Conservation (phyloP, 352 stramenopile genomes). For the Blastocystis sp. region DNA sequence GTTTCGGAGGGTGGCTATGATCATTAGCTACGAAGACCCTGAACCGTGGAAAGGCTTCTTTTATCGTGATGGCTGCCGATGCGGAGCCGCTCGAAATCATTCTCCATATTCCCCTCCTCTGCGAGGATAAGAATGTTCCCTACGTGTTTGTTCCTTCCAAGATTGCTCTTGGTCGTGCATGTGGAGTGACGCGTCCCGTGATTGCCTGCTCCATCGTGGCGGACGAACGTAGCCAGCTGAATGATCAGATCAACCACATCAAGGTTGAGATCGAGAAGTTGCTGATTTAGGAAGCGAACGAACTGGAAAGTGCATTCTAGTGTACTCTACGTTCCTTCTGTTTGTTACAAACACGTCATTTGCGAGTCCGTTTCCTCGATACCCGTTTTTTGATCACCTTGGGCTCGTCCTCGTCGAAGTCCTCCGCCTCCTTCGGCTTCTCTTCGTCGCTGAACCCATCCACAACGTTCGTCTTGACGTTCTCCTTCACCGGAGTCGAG, state of each 20-base stretch:
- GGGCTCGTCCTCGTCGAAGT: not conserved
- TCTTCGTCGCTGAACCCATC: not conserved
- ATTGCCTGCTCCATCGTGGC: constrained; percentile 95
- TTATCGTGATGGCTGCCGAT: constrained; percentile 99
- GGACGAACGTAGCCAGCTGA: constrained; percentile 96
- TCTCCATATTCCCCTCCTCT: constrained; percentile 93
- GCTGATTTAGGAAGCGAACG: constrained; percentile 98
- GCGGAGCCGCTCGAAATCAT: constrained; percentile 98
- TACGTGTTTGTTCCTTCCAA: constrained; percentile 92
- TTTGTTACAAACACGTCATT: constrained; percentile 38
- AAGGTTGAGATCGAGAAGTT: constrained; percentile 99
- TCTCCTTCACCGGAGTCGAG: not conserved
- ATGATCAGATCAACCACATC: constrained; percentile 93
- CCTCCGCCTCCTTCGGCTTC: not conserved
- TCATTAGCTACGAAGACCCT: constrained; percentile 90
- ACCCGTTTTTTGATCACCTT: not conserved
- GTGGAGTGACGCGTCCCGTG: constrained; percentile 93
- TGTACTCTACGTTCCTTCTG: too few species aligned
- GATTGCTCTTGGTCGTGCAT: constrained; percentile 91
- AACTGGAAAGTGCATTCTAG: not conserved
- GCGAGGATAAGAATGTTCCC: constrained; percentile 92
- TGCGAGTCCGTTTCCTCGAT: constrained; percentile 2
- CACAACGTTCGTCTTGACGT: not conserved
- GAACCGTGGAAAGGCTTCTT: constrained; percentile 97
- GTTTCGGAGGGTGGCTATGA: not conserved